Evolutionary conservation across 1,284 basidiomycete genomes (phyloP).

Genomic region (Melampsora larici-populina): DNA sequence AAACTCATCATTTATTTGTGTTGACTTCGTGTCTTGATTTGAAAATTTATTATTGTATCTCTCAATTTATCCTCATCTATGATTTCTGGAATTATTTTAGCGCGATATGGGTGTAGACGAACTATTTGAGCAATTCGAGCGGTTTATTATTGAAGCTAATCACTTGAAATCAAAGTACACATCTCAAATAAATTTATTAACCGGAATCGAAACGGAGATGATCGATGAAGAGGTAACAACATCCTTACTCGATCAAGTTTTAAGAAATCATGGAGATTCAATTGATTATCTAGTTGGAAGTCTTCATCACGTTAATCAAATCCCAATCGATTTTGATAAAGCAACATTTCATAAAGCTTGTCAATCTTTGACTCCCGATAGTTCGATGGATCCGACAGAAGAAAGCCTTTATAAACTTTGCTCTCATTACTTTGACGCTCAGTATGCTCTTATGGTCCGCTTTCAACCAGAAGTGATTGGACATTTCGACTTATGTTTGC

Average conservation of each 20-base stretch:
- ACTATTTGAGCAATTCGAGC: constrained; percentile 64
- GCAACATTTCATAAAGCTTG: constrained; percentile 59
- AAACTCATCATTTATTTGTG: not conserved
- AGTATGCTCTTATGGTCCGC: constrained; percentile 65
- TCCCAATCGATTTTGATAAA: constrained; percentile 90
- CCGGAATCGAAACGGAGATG: constrained; percentile 90
- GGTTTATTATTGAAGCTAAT: constrained; percentile 72
- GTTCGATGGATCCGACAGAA: constrained; percentile 44
- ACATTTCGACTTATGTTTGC: constrained; percentile 83
- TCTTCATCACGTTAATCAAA: constrained; percentile 80
- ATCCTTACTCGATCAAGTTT: constrained; percentile 56
- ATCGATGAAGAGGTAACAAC: constrained; percentile 68
- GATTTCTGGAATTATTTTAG: not conserved
- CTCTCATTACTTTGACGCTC: constrained; percentile 74
- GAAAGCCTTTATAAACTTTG: constrained; percentile 57
- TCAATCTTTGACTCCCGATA: constrained; percentile 47
- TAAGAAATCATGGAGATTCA: constrained; percentile 60
- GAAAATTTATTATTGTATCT: not conserved
- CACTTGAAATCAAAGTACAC: constrained; percentile 65
- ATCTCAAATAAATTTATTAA: constrained; percentile 68
- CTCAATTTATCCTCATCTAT: not conserved
- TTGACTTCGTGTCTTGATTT: no score
- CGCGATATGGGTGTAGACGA: constrained; percentile 51
- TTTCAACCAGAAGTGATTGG: constrained; percentile 86
- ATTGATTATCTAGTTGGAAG: constrained; percentile 92